phyloP scores from a whole-genome alignment of 202 grass and related monocot species.

The Hordeum pubiflorum region DNA sequence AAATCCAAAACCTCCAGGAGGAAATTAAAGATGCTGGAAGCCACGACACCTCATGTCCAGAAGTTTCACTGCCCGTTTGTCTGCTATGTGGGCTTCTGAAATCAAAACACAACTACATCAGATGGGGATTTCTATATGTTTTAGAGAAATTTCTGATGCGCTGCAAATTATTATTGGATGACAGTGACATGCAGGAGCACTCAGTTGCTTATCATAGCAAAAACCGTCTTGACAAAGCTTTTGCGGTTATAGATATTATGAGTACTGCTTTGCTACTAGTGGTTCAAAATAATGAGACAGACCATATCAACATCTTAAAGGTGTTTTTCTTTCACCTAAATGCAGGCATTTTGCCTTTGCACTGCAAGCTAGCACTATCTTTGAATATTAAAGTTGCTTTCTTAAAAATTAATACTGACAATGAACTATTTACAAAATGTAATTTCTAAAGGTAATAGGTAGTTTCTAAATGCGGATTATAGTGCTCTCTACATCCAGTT shows the following conservation, averaged over 20 bases:
- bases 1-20: conserved; percentile 67
- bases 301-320: conserved; percentile 99
- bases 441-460: background rate
- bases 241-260: conserved; percentile 91
- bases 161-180: conserved; percentile 94
- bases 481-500: background rate
- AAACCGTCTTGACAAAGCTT: conserved; percentile 71
- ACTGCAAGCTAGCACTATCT: conserved; percentile 3
- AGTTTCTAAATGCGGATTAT: background rate
- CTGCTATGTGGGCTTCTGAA: conserved; percentile 89
- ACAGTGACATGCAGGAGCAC: conserved; percentile 63
- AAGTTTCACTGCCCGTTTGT: conserved; percentile 83
- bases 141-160: conserved; percentile 93
- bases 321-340: conserved; percentile 42
- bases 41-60: conserved; percentile 59
- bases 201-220: conserved; percentile 28
- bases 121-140: conserved; percentile 92
- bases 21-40: conserved; percentile 78
- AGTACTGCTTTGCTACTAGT: conserved; percentile 77
- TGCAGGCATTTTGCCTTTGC: background rate
- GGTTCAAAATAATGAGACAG: conserved; percentile 91
- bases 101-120: conserved; percentile 93
- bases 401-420: background rate
- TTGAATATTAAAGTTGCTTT: background rate
- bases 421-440: background rate